phyloP scores from a whole-genome alignment of 2,329 filamentous ascomycete species.

The Aspergillus texensis region DNA sequence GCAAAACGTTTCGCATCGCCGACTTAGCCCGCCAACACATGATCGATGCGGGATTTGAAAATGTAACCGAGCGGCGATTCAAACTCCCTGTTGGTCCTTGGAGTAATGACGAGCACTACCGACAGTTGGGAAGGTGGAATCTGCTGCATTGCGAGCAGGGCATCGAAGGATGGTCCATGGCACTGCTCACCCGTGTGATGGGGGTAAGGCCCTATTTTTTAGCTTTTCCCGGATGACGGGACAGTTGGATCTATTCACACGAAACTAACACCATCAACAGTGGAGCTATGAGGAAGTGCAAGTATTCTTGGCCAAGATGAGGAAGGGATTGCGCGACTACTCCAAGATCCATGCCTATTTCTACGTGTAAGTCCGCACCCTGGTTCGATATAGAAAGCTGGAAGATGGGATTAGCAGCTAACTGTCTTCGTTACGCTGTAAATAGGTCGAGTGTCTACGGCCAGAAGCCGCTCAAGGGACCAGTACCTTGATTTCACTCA shows the following conservation, averaged over 20 bases:
- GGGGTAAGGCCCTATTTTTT: constrained; percentile 23
- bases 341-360: constrained; percentile 26
- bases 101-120: constrained; percentile 29
- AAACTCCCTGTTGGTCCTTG: constrained; percentile 36
- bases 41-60: constrained; percentile 31
- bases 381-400: background rate
- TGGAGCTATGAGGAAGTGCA: constrained; percentile 28
- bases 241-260: background rate
- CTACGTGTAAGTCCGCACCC: constrained; percentile 21
- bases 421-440: background rate
- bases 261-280: constrained; percentile 4
- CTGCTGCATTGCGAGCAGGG: constrained; percentile 30
- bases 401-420: background rate
- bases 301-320: constrained; percentile 26
- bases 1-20: constrained; percentile 32
- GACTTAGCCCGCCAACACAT: constrained; percentile 28
- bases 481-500: background rate
- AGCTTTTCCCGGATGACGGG: background rate
- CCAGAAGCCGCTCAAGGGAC: constrained; percentile 17
- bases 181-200: constrained; percentile 32
- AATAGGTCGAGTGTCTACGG: constrained; percentile 22
- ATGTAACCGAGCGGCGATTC: constrained; percentile 31
- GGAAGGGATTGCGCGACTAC: constrained; percentile 23
- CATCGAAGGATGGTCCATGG: constrained; percentile 36
- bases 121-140: constrained; percentile 32